These are phyloP conservation scores for Phialemoniopsis sp. DNA, from an alignment of 2,329 filamentous ascomycete species.

Conservation along the genomic window DNA sequence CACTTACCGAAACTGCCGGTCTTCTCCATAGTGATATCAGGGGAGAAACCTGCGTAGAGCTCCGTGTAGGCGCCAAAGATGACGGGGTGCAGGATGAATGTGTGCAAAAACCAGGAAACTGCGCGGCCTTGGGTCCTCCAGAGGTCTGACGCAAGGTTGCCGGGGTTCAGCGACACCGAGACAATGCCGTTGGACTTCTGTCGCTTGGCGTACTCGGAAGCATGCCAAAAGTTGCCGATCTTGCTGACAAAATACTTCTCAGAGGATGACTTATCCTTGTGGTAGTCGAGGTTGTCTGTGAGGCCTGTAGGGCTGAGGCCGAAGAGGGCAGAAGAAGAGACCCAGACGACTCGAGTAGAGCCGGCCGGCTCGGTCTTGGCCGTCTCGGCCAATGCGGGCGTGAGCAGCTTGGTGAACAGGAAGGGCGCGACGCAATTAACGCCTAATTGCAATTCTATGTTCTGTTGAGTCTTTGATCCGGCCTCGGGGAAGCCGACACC, in stretches of 20 bases:
- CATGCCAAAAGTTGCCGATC: constrained; percentile 14
- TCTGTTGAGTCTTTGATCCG: constrained; percentile 20
- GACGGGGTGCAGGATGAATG: constrained; percentile 10
- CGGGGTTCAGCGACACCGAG: constrained; percentile 18
- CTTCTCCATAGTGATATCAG: constrained; percentile 23
- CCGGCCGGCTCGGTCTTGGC: constrained; percentile 4
- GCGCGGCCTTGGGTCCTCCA: constrained; percentile 9
- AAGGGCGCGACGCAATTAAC: constrained; percentile 16
- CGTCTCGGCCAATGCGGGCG: constrained; percentile 11
- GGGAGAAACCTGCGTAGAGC: constrained; percentile 30
- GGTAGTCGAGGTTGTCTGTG: constrained; percentile 11
- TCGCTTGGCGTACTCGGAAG: constrained; percentile 15
- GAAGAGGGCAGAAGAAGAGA: constrained; percentile 12
- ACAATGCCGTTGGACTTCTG: constrained; percentile 15
- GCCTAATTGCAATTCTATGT: constrained; percentile 15
- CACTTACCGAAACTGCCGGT: constrained; percentile 15
- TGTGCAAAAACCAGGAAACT: constrained; percentile 1
- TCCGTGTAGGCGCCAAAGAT: constrained; percentile 30
- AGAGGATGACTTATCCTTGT: not conserved
- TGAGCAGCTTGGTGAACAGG: constrained; percentile 15
- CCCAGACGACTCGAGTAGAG: constrained; percentile 17
- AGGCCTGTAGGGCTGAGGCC: constrained; percentile 7
- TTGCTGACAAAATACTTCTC: constrained; percentile 17
- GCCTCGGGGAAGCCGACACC: constrained; percentile 24
- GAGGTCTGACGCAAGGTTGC: constrained; percentile 18